Evolutionary conservation across 805 yeast genomes (phyloP), one percentile per base, ranked within the genome.

Genomic region (Spathaspora sp.): DNA sequence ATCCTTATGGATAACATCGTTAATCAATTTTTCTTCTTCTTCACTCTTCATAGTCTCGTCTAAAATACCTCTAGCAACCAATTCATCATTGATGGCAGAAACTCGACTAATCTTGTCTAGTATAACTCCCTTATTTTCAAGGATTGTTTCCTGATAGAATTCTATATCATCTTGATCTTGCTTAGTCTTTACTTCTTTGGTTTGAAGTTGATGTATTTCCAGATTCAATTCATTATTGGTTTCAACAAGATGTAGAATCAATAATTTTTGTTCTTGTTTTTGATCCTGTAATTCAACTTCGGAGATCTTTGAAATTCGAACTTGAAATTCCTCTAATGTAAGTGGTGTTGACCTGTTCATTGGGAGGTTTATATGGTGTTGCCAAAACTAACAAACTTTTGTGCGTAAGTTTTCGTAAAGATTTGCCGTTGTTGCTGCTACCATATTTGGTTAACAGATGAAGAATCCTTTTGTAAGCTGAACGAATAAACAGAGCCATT

Each of bases 111-210:
- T 52, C 60, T 84, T 85, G 59, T 79, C 83, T 2, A 63, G 57
- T 19, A 85, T 67, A n/a, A 85, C 87, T 2, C 63, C 60, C 11
- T 70, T 65, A 62, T 86, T 86, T 56, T 86, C 92, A 8, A 61
- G 58, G 16, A 84, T 72, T 9, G 85, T 75, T n/a, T 81, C 86
- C 5, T 58, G 62, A 64, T 79, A 86, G 14, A 86, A 60, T 14
- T 67, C 63, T n/a, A 70, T 60, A 59, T 85, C 89, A 11, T 71
- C 72, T 4, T 67, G 69, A 18, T 70, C 69, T 17, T 66, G 73
- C 19, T 62, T 63, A 58, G 44, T 64, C 59, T 42, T 56, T 56
- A 48, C 17, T 53, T 45, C 32, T 49, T 51, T 38, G 23, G 42
- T 50, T 18, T 54, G 52, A 18, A 59, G 52, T 19, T 18, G 35